Conservation (phyloP, 139 green algal genomes). For the Chlorella vulgaris region DNA sequence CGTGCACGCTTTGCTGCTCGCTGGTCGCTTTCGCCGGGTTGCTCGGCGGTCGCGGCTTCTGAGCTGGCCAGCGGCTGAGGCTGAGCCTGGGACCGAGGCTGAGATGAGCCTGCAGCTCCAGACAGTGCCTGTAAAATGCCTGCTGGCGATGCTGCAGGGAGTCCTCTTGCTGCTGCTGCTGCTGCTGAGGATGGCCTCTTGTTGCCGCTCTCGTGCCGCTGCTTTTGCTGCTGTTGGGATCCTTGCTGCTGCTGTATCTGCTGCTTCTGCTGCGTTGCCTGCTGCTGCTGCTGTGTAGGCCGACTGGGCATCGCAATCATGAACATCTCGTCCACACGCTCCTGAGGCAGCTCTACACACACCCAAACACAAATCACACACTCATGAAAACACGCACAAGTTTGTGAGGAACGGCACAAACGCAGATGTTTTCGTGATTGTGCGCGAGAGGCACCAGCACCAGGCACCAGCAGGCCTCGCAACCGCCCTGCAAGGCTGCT, state of each 20-base stretch:
- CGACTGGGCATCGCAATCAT: conserved; percentile 26
- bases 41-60: neutral
- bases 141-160: neutral
- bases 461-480: no score
- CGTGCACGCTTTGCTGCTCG: conserved; percentile 12
- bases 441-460: no score
- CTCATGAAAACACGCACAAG: no score
- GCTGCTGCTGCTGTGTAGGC: neutral
- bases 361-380: neutral
- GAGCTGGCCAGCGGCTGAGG: conserved; percentile 14
- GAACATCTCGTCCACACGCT: conserved; percentile 51
- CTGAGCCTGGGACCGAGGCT: no score
- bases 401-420: no score
- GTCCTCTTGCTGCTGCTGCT: neutral
- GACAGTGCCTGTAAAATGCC: no score
- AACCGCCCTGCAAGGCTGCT: no score
- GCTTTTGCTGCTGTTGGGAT: conserved; percentile 6
- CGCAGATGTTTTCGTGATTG: no score
- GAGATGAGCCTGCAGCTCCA: no score
- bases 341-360: conserved; percentile 44
- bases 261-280: conserved; percentile 10
- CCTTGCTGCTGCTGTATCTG: neutral
- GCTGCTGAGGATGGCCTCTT: neutral
- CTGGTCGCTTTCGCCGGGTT: neutral
- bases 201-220: neutral